Conservation (phyloP, 2,329 filamentous ascomycete genomes). For the Parastagonospora avenae region DNA sequence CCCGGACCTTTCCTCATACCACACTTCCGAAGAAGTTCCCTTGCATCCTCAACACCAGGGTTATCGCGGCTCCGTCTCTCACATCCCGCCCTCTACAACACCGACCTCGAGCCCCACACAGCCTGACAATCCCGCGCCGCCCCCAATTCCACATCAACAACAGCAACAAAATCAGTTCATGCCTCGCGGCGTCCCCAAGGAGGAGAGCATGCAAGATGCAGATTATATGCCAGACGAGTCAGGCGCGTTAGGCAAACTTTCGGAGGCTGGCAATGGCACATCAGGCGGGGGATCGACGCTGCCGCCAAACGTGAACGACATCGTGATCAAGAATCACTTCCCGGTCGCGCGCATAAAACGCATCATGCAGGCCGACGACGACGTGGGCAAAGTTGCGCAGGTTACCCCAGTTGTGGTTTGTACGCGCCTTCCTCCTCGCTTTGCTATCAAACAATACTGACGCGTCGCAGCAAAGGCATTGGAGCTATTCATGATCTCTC, state of each 20-base stretch:
- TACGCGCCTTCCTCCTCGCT: conserved; percentile 47
- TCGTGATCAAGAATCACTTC: conserved; percentile 92
- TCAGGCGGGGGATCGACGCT: conserved; percentile 31
- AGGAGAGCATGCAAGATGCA: conserved; percentile 40
- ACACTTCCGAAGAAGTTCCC: conserved; percentile 46
- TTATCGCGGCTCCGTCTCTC: conserved; percentile 44
- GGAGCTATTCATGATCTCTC: conserved; percentile 95
- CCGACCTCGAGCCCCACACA: conserved; percentile 26
- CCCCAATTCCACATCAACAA: conserved; percentile 18
- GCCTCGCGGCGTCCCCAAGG: conserved; percentile 33
- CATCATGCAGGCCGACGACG: conserved; percentile 99
- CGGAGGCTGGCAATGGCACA: conserved; percentile 25
- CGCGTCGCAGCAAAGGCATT: conserved; percentile 75
- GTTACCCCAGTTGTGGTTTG: conserved; percentile 93
- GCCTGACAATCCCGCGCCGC: conserved; percentile 18
- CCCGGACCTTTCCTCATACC: conserved; percentile 56
- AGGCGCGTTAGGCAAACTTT: conserved; percentile 25
- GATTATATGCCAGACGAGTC: conserved; percentile 45
- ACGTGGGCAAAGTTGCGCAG: conserved; percentile 97
- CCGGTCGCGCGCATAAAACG: conserved; percentile 97
- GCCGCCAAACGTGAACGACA: conserved; percentile 52
- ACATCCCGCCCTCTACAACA: conserved; percentile 29
- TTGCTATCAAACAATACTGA: conserved; percentile 5
- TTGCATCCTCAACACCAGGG: conserved; percentile 45
- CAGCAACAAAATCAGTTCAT: conserved; percentile 25